These are phyloP conservation scores for Kodamaea derodonti DNA, from an alignment of 1,139 yeast genomes.

Conservation along the genomic window DNA sequence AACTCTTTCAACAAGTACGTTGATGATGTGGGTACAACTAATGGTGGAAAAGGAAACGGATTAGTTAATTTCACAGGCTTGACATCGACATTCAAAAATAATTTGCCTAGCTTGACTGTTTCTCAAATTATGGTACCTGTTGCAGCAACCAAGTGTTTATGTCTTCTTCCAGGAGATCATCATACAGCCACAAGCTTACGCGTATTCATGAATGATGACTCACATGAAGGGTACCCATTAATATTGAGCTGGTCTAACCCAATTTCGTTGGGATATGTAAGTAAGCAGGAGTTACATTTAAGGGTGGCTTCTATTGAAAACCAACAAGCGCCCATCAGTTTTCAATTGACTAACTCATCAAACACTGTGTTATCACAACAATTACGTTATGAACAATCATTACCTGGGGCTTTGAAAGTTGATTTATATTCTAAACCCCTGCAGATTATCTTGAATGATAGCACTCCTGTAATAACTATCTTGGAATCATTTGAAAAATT, in stretches of 20 bases:
- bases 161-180: slow-evolving; percentile 25
- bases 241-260: slow-evolving; percentile 26
- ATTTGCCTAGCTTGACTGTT: slow-evolving; percentile 33
- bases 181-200: slow-evolving; percentile 21
- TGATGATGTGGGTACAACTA: slow-evolving; percentile 9
- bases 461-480: slow-evolving; percentile 32
- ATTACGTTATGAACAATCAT: slow-evolving; percentile 21
- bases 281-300: slow-evolving; percentile 23
- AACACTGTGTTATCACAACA: slow-evolving; percentile 22
- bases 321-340: slow-evolving; percentile 15
- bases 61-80: slow-evolving; percentile 32
- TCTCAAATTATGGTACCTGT: slow-evolving; percentile 33
- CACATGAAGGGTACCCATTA: slow-evolving; percentile 45
- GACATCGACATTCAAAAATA: slow-evolving; percentile 26
- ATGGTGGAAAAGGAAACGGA: slow-evolving; percentile 42
- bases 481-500: slow-evolving; percentile 41
- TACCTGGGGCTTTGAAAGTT: slow-evolving; percentile 19
- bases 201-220: slow-evolving; percentile 25
- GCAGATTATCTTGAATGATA: slow-evolving; percentile 51
- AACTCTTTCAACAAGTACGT: slow-evolving; percentile 23
- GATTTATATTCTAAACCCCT: slow-evolving; percentile 82
- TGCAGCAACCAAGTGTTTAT: slow-evolving; percentile 24
- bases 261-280: slow-evolving; percentile 33
- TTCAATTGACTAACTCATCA: slow-evolving; percentile 21
- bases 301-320: slow-evolving; percentile 13